A percentile compares a stretch with the other conserved stretches of the same genome.
These are phyloP conservation scores for Priceomyces fermenticarens DNA, from an alignment of 805 yeast genomes.

Conservation along the genomic window DNA sequence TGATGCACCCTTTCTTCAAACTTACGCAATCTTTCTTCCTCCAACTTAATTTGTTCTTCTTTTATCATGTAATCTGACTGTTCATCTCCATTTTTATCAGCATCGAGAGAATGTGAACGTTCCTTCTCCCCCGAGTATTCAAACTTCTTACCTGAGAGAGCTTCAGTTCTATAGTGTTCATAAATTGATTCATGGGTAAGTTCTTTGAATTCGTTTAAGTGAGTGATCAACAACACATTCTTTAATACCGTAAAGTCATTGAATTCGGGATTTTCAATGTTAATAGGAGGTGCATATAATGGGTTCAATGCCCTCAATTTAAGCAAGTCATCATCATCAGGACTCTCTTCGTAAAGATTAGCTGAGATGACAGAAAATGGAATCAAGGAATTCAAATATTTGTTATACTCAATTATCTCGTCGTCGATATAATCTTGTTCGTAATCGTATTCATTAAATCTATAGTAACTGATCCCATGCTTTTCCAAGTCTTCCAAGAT, in stretches of 20 bases:
- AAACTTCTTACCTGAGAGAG: conserved; percentile 62
- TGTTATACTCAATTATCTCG: conserved; percentile 63
- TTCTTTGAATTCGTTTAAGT: conserved; percentile 84
- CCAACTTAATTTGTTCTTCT: conserved; percentile 86
- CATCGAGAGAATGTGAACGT: conserved; percentile 6
- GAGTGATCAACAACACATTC: conserved; percentile 77
- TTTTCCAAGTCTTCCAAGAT: conserved; percentile 73
- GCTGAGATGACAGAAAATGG: conserved; percentile 74
- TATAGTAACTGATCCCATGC: conserved; percentile 68
- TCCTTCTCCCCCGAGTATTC: conserved; percentile 23
- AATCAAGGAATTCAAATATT: conserved; percentile 57
- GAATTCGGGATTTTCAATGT: conserved; percentile 67
- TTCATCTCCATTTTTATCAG: conserved; percentile 12
- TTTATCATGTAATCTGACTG: conserved; percentile 46
- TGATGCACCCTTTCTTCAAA: conserved; percentile 89
- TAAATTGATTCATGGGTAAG: conserved; percentile 82
- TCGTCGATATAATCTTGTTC: conserved; percentile 52
- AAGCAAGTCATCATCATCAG: conserved; percentile 34
- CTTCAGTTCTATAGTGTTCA: conserved; percentile 87
- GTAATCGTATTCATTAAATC: conserved; percentile 62
- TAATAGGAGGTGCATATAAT: conserved; percentile 51
- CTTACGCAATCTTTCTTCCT: conserved; percentile 82
- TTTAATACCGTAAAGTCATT: conserved; percentile 80
- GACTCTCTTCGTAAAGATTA: conserved; percentile 51
- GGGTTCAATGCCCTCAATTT: conserved; percentile 53